Base-by-base conservation (phyloP, 192 early-diverging fungal genomes). In the Umbelopsis ramanniana region DNA sequence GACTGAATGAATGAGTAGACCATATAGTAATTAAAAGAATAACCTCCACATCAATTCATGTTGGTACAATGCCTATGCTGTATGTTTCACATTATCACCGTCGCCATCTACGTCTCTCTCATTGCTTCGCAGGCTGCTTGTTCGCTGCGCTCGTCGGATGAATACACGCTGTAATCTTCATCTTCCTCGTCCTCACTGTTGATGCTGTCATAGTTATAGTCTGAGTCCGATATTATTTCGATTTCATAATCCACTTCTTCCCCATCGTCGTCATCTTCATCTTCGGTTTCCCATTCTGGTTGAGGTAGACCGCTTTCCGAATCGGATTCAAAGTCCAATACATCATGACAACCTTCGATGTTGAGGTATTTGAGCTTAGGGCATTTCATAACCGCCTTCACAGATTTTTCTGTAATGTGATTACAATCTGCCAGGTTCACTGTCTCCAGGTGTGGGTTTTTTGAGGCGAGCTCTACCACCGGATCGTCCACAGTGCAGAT, bases 381-480 rank as follows among this genome's bases (percentile, higher is more conserved):
- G 68, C 91, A 89, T 26, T 85, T 73, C 75, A 87, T 83, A 79
- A 94, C 76, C 29, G 89, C 89, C 29, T 72, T 73, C 21, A 76
- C 79, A 12, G 69, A 72, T 15, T 70, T 74, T 37, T 79, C 52
- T 24, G 79, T 76, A 54, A 86, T 79, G 50, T 76, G 73, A 52
- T 79, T 73, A 19, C 89, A 81, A 35, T 89, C 89, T 67, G 90
- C 90, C 57, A 89, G 87, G 76, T 93, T 89, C 12, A 91, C 83
- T 46, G 79, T 85, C 54, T 81, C 87, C 80, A 72, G 19, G 37
- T 77, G 23, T 11, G 24, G 29, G 38, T 66, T 67, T 22, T 69
- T 46, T 9, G 15, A 14, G 4, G 46, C 29, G 5, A 69, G 22
- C 14, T 46, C 26, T 35, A 46, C 37, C 17, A 74, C 14, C 14